These are phyloP conservation scores for Elongisporangium anandrum DNA, from an alignment of 352 stramenopile genomes.

Conservation along the genomic window DNA sequence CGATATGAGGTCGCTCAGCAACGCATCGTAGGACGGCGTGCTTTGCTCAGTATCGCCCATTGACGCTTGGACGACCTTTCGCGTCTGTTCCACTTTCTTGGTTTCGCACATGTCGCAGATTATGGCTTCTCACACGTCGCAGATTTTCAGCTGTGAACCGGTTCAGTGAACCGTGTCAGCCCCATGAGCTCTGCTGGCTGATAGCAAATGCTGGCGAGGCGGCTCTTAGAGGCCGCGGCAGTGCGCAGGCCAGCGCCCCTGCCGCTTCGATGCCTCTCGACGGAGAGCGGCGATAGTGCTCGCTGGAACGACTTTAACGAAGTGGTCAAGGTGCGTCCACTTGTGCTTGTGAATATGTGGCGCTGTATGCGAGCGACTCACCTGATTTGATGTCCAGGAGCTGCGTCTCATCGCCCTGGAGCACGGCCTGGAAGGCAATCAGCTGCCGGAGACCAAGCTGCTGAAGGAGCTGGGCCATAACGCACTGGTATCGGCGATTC, in stretches of 20 bases:
- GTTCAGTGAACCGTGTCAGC: constrained; percentile 8
- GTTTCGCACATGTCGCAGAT: constrained; percentile 8
- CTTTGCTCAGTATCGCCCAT: neutral
- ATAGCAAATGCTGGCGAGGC: constrained; percentile 11
- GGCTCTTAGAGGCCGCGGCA: constrained; percentile 12
- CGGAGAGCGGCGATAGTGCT: constrained; percentile 5
- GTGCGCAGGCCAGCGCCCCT: neutral
- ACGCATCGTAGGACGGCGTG: constrained; percentile 23
- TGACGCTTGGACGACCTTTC: constrained; percentile 4
- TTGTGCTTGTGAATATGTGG: constrained; percentile 4
- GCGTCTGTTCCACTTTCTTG: neutral
- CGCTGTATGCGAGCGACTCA: neutral
- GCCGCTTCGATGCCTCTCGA: constrained; percentile 7
- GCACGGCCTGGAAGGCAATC: constrained; percentile 24
- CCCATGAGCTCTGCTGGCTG: neutral
- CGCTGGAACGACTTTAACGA: constrained; percentile 60
- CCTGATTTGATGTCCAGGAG: constrained; percentile 24
- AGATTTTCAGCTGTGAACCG: constrained; percentile 13
- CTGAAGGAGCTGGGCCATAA: constrained; percentile 66
- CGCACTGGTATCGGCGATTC: constrained; percentile 63
- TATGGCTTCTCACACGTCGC: constrained; percentile 18
- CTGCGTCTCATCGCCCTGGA: constrained; percentile 54
- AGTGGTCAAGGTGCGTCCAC: constrained; percentile 46
- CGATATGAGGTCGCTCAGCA: constrained; percentile 47
- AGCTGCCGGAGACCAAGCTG: constrained; percentile 61